Evolutionary conservation across 2,329 filamentous ascomycete species (phyloP).

Genomic region (Colletotrichum sp.): DNA sequence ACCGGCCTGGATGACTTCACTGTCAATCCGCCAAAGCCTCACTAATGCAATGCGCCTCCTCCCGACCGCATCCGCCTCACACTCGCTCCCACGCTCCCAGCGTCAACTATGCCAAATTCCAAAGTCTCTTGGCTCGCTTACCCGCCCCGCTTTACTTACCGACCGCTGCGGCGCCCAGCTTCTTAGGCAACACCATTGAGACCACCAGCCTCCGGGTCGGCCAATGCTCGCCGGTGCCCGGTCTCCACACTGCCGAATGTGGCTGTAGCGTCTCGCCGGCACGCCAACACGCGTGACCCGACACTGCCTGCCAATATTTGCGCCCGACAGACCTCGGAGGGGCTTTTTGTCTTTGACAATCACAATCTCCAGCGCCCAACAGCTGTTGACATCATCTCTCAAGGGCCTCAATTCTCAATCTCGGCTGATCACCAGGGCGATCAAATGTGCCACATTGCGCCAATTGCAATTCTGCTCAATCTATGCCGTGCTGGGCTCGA

Average conservation of each 20-base stretch:
- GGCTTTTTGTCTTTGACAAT: not conserved
- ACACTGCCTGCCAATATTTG: constrained; percentile 10
- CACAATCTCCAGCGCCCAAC: not conserved
- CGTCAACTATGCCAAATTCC: not conserved
- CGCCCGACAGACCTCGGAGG: constrained; percentile 3
- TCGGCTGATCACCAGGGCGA: not conserved
- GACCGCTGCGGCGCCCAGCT: constrained; percentile 5
- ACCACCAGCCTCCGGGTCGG: constrained; percentile 7
- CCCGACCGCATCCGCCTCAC: not conserved
- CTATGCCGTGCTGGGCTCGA: not conserved
- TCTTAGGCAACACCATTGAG: not conserved
- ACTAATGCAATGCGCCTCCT: not conserved
- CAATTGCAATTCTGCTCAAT: not conserved
- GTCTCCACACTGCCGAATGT: not conserved
- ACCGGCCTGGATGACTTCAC: not conserved
- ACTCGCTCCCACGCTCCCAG: not conserved
- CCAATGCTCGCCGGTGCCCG: constrained; percentile 1
- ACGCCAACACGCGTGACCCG: constrained; percentile 10
- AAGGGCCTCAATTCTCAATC: not conserved
- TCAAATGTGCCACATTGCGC: not conserved
- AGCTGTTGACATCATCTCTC: not conserved
- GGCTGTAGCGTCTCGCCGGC: constrained; percentile 9
- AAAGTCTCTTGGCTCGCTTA: not conserved
- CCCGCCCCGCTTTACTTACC: not conserved
- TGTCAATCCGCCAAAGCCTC: not conserved